Evolutionary conservation across 495 filamentous ascomycete genomes (phyloP), one percentile per base, ranked within the genome.

Genomic region (Penicillium subrubescens): DNA sequence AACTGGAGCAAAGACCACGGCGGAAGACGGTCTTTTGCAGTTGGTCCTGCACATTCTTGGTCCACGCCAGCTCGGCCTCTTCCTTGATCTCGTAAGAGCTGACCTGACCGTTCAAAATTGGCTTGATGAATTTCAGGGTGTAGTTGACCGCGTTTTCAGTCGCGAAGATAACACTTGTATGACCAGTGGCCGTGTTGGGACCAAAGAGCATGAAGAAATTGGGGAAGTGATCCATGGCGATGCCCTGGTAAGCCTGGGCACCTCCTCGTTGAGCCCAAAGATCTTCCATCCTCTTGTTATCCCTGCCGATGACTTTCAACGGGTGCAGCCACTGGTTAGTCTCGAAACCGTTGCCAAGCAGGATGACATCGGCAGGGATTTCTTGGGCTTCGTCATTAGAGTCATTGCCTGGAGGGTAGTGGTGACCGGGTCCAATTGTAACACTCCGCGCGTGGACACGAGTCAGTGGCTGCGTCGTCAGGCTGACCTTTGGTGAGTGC

Each of bases 141-240:
- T 83, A 82, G 27, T 83, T 73, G 29, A 89, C 78, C 72, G 83
- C 83, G 57, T 88, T 88, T 67, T 91, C 88, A 10, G 77, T 81
- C 0, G 82, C 81, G 23, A 89, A 77, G 10, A 89, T 83, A 0
- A 89, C 86, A 37, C 82, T 87, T 1, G 77, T 81, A 72, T 91
- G 89, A 0, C 88, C 88, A 2, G 86, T 90, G 0, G 76, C 82
- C 0, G 86, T 88, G 62, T 90, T 90, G 0, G 88, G 88, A 0
- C 88, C 88, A 66, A 87, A 86, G 7, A 90, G 71, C 43, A 88
- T 82, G 74, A 91, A 91, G 72, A 90, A 86, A 60, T 91, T 91
- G 0, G 88, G 88, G 69, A 88, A 91, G 0, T 82, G 81, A 60
- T 89, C 85, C 74, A 91, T 79, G 4, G 87, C 86, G 48, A 84